Evolutionary conservation across 495 filamentous ascomycete species (phyloP), one percentile per base, ranked within the genome.

Genomic region (Hypoxylon rickii): DNA sequence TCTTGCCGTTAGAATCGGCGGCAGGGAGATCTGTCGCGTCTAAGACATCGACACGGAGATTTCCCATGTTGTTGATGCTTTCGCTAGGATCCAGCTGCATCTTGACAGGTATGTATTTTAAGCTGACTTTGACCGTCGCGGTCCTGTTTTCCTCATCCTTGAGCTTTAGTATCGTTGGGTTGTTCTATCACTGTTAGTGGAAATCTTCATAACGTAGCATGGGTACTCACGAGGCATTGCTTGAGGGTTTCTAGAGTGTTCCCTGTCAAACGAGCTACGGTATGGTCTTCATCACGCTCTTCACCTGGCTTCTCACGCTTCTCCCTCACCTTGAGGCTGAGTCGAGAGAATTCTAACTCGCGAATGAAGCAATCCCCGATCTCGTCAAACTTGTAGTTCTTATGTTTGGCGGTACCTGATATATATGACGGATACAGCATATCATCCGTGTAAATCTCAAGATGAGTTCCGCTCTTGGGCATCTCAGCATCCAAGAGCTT

Each of bases 41-140:
- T 41, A 96, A 73, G n/a, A 97, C 78, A 56, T 97, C 90, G 39
- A 97, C 88, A 7, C 90, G 87, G 22, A 99, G 83, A 44, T 82
- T 89, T 48, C 94, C 94, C 86, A 94, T 92, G 73, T 99, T 99
- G 81, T 96, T 97, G 78, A 97, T 96, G 69, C 89, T 95, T 73
- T 99, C 94, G 60, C 81, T 88, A 1, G 93, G 90, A 65, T 97
- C 91, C 46, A 99, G 88, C 47, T 81, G 80, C 94, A 99, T 99
- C 72, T 87, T 82, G 41, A 96, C 83, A 0, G 94, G 94, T 13
- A 97, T 86, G 65, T 96, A 99, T 66, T 95, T 95, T 58, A 96
- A 80, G 74, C 87, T 91, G 61, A 97, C 89, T 46, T 85, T 93
- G 68, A 99, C 73, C 65, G 84, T 92, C 76, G 86, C 92, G 18